A percentile compares a stretch with the other conserved stretches of the same genome.
phyloP scores from a whole-genome alignment of 148 eudicot species.

The Camellia granthamiana region DNA sequence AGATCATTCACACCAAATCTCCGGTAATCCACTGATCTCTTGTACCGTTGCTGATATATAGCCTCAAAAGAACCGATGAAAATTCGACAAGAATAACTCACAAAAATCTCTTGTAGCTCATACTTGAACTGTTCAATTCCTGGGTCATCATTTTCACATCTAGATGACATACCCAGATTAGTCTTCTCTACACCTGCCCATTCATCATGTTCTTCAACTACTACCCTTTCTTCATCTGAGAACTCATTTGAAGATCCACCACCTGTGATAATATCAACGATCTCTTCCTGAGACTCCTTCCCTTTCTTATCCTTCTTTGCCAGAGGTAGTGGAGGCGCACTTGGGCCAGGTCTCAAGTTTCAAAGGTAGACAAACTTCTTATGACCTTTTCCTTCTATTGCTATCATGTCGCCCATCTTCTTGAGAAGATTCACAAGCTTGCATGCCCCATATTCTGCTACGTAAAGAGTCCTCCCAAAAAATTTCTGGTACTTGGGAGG shows the following conservation, averaged over 20 bases:
- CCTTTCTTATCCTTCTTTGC: slow-evolving; percentile 53
- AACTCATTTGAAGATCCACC: slow-evolving; percentile 68
- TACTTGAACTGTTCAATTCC: slow-evolving; percentile 48
- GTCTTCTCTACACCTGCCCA: slow-evolving; percentile 20
- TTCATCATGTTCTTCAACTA: slow-evolving; percentile 36
- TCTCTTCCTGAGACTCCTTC: slow-evolving; percentile 47
- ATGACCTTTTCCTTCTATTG: slow-evolving; percentile 65
- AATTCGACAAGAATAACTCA: slow-evolving; percentile 66
- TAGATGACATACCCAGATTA: slow-evolving; percentile 12
- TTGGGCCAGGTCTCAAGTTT: slow-evolving; percentile 33
- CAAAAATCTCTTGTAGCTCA: slow-evolving; percentile 87
- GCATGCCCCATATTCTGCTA: slow-evolving; percentile 65
- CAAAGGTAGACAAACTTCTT: slow-evolving; percentile 53
- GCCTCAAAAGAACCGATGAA: slow-evolving; percentile 59
- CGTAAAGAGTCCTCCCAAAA: slow-evolving; percentile 68
- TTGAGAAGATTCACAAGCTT: slow-evolving; percentile 80
- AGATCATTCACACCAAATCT: slow-evolving; percentile 60
- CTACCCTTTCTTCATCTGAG: slow-evolving; percentile 67
- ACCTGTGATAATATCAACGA: slow-evolving; percentile 27
- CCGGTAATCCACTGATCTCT: slow-evolving; percentile 47
- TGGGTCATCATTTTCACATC: slow-evolving; percentile 24
- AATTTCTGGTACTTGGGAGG: slow-evolving; percentile 71
- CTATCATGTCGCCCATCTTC: slow-evolving; percentile 61
- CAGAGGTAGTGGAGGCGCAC: slow-evolving; percentile 29
- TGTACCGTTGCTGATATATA: slow-evolving; percentile 78